Percentiles rank a stretch among this genome's conserved stretches.
These are phyloP conservation scores for Hypoxylon sp. DNA, from an alignment of 2,329 filamentous ascomycete genomes.

Conservation along the genomic window DNA sequence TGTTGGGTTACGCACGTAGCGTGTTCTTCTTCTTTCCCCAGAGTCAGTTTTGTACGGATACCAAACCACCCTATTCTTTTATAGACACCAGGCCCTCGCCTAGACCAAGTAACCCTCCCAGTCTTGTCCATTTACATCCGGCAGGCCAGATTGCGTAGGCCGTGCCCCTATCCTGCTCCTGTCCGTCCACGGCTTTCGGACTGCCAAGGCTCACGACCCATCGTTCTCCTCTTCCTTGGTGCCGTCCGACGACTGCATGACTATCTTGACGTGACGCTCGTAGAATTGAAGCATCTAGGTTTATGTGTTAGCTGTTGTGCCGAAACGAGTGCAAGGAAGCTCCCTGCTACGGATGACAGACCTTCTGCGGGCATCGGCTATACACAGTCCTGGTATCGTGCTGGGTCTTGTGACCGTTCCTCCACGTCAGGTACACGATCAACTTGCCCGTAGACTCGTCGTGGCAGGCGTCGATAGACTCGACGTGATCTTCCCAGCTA, in stretches of 20 bases:
- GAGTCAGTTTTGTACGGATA: not conserved
- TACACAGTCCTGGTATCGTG: constrained; percentile 74
- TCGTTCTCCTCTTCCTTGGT: constrained; percentile 36
- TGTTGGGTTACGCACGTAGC: not conserved
- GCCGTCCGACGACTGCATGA: constrained; percentile 47
- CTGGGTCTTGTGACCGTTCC: constrained; percentile 75
- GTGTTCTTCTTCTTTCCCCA: not conserved
- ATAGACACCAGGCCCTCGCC: constrained; percentile 1
- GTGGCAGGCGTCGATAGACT: constrained; percentile 75
- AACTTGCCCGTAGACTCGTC: constrained; percentile 67
- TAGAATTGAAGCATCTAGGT: constrained; percentile 66
- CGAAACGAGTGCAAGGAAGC: not conserved
- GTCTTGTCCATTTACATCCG: not conserved
- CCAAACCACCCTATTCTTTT: not conserved
- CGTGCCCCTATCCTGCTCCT: too few relatives aligned
- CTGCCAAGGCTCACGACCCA: constrained; percentile 11
- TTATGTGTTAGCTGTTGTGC: constrained; percentile 3
- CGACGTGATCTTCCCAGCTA: constrained; percentile 79
- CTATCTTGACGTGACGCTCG: constrained; percentile 64
- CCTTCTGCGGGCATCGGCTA: constrained; percentile 80
- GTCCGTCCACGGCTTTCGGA: not conserved
- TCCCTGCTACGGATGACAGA: constrained; percentile 45
- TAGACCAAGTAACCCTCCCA: not conserved
- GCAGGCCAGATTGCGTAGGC: too few relatives aligned
- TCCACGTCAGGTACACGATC: constrained; percentile 77